Base-by-base conservation (phyloP, 1,139 yeast genomes). In the Candida sanyaensis region DNA sequence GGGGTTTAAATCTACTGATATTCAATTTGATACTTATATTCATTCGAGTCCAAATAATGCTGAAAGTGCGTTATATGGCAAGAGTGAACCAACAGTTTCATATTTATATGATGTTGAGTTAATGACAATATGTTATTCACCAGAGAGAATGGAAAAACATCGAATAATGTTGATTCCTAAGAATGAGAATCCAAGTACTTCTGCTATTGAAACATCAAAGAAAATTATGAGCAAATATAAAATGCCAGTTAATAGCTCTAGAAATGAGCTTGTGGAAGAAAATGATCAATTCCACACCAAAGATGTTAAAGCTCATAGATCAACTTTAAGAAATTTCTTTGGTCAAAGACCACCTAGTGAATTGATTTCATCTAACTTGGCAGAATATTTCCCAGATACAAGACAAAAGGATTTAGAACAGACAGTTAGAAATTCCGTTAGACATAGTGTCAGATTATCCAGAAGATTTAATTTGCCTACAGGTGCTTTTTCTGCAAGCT, bases 321-420 rank as follows among this genome's bases (percentile, higher is more conserved):
- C 68, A 2, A 63, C 66, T 3, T 71, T 75, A 66, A 78, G 80
- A 54, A 79, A 79, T 52, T 81, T 89, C 54, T 86, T 87, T 62
- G 96, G 96, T 12, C 97, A 90, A 62, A 77, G 98, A 59, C 99
- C 99, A 10, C 93, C 97, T 2, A 86, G 95, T 54, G 97, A 91
- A 62, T 79, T 91, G 60, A 93, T 93, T 55, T 89, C 97, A 1
- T 85, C 93, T 10, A 91, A 93, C 61, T 73, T 93, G 58, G 87
- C 91, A 1, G 97, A 92, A 55, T 93, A 88, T 64, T 93, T 93
- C 73, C 99, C 99, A 0, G 87, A 86, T 44, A 86, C 96, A 0
- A 85, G 83, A 37, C 82, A 84, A 46, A 76, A 78, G 43, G 88
- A 86, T 49, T 75, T 93, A 52, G 88, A 88, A 55, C 84, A 86